These are phyloP conservation scores for Kernera saxatilis DNA, from an alignment of 345 rosid genomes.

Conservation along the genomic window DNA sequence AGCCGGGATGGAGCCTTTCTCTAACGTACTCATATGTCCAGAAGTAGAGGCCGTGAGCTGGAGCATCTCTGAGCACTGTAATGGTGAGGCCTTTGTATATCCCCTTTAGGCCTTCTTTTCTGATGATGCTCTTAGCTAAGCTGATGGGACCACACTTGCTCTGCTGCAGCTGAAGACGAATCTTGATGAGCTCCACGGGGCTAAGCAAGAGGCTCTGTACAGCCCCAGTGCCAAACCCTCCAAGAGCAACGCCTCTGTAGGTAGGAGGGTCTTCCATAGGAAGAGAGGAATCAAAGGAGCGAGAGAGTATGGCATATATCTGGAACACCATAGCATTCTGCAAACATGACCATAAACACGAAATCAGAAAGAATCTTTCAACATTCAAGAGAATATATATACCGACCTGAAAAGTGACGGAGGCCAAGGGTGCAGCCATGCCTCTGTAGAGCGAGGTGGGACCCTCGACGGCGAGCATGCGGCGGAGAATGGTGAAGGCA, in stretches of 20 bases:
- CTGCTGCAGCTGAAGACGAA: constrained; percentile 73
- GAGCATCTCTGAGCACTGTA: constrained; percentile 80
- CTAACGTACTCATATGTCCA: constrained; percentile 83
- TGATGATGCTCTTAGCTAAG: constrained; percentile 56
- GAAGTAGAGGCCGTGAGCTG: constrained; percentile 80
- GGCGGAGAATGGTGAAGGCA: constrained; percentile 60
- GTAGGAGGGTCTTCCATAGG: constrained; percentile 63
- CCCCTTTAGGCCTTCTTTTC: constrained; percentile 56
- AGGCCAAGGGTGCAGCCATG: constrained; percentile 89
- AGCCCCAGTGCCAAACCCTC: constrained; percentile 82
- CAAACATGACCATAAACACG: constrained; percentile 14
- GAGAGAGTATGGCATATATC: constrained; percentile 73
- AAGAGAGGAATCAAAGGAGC: constrained; percentile 52
- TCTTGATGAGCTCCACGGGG: constrained; percentile 79
- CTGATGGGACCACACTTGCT: constrained; percentile 43
- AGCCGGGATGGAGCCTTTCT: constrained; percentile 84
- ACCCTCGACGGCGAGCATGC: constrained; percentile 55
- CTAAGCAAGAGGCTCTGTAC: constrained; percentile 66
- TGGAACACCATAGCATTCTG: constrained; percentile 98
- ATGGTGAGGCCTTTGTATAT: constrained; percentile 68
- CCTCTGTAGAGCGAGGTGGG: constrained; percentile 76
- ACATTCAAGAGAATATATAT: background rate
- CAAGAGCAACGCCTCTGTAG: constrained; percentile 75
- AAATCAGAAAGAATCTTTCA: background rate
- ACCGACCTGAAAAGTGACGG: constrained; percentile 98